Conservation (phyloP, 371 early-diverging fungal genomes). For the Sanchytrium tribonematis region DNA sequence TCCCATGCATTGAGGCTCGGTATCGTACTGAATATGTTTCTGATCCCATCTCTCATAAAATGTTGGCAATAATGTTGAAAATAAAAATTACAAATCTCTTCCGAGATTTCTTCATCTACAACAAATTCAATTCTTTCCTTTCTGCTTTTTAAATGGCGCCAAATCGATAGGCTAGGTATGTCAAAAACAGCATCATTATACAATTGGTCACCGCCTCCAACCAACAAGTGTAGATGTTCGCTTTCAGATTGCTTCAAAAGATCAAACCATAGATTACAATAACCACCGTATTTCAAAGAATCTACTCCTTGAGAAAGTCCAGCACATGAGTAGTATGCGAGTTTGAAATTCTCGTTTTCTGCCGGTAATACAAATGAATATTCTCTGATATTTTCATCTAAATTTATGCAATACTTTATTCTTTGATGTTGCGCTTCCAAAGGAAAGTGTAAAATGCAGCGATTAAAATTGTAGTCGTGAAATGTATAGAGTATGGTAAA, state of each 20-base stretch:
- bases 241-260: slow-evolving; percentile 30
- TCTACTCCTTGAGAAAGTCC: slow-evolving; percentile 29
- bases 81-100: slow-evolving; percentile 32
- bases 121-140: slow-evolving; percentile 14
- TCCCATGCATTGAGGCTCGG: slow-evolving; percentile 46
- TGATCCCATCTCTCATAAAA: slow-evolving; percentile 32
- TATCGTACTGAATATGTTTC: slow-evolving; percentile 30
- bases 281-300: not conserved
- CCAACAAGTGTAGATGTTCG: slow-evolving; percentile 39
- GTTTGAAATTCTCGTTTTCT: slow-evolving; percentile 18
- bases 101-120: slow-evolving; percentile 22
- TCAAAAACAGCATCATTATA: slow-evolving; percentile 26
- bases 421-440: not conserved
- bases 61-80: slow-evolving; percentile 37
- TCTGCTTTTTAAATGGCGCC: slow-evolving; percentile 26
- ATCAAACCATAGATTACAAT: slow-evolving; percentile 35
- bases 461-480: not conserved
- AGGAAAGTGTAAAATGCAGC: not conserved
- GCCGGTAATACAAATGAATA: slow-evolving; percentile 14
- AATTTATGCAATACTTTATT: not conserved
- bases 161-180: slow-evolving; percentile 25
- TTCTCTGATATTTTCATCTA: not conserved
- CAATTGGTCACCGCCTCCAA: slow-evolving; percentile 63
- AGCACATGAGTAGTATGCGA: slow-evolving; percentile 33
- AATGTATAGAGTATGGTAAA: not conserved